A percentile compares a stretch with the other conserved stretches of the same genome.
Conservation (phyloP, 257 asterid genomes). For the Misopates orontium region DNA sequence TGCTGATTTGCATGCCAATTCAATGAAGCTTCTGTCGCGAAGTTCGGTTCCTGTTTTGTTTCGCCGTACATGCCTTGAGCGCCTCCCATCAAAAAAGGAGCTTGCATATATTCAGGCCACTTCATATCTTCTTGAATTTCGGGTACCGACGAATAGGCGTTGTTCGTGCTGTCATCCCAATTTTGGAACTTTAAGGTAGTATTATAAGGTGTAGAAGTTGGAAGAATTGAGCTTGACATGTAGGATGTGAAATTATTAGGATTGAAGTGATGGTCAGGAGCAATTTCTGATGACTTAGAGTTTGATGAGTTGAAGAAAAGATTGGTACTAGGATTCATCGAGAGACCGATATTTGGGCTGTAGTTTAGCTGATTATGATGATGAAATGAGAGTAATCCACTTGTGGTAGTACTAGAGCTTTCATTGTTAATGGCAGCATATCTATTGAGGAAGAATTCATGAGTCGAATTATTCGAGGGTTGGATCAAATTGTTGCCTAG, state of each 20-base stretch:
- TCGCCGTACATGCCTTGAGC: slow-evolving; percentile 29
- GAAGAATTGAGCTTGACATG: slow-evolving; percentile 5
- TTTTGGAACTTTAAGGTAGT: slow-evolving; percentile 30
- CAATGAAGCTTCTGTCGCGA: slow-evolving; percentile 25
- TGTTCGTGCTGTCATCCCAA: slow-evolving; percentile 33
- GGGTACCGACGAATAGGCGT: slow-evolving; percentile 17
- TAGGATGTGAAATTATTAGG: background rate
- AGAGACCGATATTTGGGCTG: slow-evolving; percentile 31
- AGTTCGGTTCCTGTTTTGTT: slow-evolving; percentile 29
- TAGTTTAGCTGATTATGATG: slow-evolving; percentile 20
- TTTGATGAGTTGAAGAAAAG: slow-evolving; percentile 36
- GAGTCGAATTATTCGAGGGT: slow-evolving; percentile 30
- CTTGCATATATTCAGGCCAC: slow-evolving; percentile 53
- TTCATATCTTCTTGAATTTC: slow-evolving; percentile 37
- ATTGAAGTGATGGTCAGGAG: slow-evolving; percentile 22
- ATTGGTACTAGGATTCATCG: slow-evolving; percentile 27
- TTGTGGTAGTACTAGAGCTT: slow-evolving; percentile 25
- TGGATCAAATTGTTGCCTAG: slow-evolving; percentile 18
- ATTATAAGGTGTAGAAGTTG: slow-evolving; percentile 21
- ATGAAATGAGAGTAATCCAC: slow-evolving; percentile 42
- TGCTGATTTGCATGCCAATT: slow-evolving; percentile 45
- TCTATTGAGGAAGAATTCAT: slow-evolving; percentile 44
- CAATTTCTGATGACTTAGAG: slow-evolving; percentile 32
- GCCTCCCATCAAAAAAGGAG: slow-evolving; percentile 39
- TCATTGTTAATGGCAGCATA: slow-evolving; percentile 34